Conservation (phyloP, 2,329 filamentous ascomycete species). For the Canariomyces notabilis region DNA sequence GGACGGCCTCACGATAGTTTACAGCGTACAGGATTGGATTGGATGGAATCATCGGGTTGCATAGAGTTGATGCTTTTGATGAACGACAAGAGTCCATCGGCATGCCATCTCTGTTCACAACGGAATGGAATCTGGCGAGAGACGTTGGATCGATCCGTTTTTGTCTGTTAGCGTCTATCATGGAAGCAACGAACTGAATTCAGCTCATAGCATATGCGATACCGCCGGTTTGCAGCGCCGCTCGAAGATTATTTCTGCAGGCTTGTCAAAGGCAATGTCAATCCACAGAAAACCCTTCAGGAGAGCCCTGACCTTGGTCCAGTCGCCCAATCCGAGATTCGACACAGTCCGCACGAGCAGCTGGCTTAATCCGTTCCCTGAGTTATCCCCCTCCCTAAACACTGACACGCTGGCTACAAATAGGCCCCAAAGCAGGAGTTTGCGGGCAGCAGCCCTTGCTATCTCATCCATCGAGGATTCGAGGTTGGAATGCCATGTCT, state of each 20-base stretch:
- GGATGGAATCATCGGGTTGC: too few species aligned
- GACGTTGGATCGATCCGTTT: too few species aligned
- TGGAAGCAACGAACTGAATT: too few species aligned
- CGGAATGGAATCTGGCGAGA: too few species aligned
- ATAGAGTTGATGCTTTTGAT: too few species aligned
- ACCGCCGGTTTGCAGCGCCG: background rate
- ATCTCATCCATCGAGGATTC: background rate
- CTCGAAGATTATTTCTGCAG: slow-evolving; percentile 6
- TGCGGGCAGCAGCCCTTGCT: background rate
- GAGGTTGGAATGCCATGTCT: background rate
- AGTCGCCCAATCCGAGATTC: slow-evolving; percentile 1
- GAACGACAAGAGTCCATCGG: too few species aligned
- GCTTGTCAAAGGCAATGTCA: slow-evolving; percentile 8
- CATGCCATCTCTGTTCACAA: too few species aligned
- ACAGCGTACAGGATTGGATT: background rate
- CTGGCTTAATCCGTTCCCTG: background rate
- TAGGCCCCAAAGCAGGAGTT: slow-evolving; percentile 10
- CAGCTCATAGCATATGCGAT: too few species aligned
- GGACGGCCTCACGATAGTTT: background rate
- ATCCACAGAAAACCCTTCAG: slow-evolving; percentile 17
- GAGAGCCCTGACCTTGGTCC: slow-evolving; percentile 6
- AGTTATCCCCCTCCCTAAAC: slow-evolving; percentile 7
- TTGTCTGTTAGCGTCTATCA: too few species aligned
- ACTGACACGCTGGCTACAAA: slow-evolving; percentile 10
- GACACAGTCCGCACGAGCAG: background rate